Evolutionary conservation across 2,329 filamentous ascomycete genomes (phyloP).

Genomic region (Fusarium odoratissimum): DNA sequence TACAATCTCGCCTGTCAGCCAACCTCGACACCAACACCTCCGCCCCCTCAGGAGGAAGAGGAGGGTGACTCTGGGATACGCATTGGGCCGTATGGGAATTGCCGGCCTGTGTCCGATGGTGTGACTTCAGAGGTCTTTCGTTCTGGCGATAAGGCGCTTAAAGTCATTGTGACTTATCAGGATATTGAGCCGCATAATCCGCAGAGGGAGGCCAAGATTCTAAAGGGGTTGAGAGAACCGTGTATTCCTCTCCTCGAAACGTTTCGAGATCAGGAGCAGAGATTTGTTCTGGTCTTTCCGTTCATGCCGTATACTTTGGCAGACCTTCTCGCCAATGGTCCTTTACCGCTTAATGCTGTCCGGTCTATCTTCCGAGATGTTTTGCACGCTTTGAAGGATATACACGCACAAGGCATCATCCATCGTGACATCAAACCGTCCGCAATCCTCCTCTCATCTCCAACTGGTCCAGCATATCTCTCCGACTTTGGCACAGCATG

Average conservation of each 20-base stretch:
- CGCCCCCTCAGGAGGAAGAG: constrained; percentile 7
- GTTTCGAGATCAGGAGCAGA: constrained; percentile 76
- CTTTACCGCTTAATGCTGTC: constrained; percentile 49
- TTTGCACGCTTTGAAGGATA: constrained; percentile 75
- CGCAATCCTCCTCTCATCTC: constrained; percentile 79
- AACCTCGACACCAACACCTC: constrained; percentile 19
- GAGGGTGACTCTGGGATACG: constrained; percentile 50
- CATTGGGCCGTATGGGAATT: constrained; percentile 66
- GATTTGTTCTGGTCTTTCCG: constrained; percentile 85
- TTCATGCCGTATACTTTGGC: constrained; percentile 81
- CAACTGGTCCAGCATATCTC: constrained; percentile 78
- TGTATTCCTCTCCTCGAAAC: constrained; percentile 77
- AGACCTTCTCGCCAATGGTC: constrained; percentile 68
- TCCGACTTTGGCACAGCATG: constrained; percentile 95
- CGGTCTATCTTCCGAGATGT: constrained; percentile 70
- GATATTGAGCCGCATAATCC: constrained; percentile 86
- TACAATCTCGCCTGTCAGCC: constrained; percentile 61
- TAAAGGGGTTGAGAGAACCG: constrained; percentile 67
- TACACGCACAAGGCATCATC: constrained; percentile 82
- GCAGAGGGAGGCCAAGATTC: constrained; percentile 79
- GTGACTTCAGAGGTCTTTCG: constrained; percentile 88
- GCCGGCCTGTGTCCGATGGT: constrained; percentile 70
- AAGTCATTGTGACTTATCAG: constrained; percentile 81
- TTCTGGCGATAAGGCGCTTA: constrained; percentile 74
- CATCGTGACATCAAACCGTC: constrained; percentile 96